Conservation (phyloP, 495 filamentous ascomycete species). For the Penicillium flavigenum region DNA sequence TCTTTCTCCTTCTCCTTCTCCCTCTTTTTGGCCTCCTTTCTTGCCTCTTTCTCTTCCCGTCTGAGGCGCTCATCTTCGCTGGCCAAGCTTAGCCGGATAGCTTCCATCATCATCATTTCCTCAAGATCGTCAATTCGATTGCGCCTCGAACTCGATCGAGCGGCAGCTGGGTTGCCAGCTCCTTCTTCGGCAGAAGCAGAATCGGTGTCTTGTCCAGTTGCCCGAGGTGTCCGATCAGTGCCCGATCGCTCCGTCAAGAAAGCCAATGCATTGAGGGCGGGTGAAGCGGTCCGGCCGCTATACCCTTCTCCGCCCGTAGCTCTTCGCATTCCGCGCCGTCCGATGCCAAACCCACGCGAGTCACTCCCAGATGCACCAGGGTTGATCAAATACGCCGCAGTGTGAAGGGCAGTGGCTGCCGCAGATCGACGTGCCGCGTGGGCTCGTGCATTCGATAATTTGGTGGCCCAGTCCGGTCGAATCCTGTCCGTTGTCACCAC, state of each 20-base stretch:
- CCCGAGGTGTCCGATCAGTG: conserved; percentile 28
- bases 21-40: conserved; percentile 76
- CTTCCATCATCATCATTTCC: conserved; percentile 98
- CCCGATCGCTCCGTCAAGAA: conserved; percentile 48
- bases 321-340: conserved; percentile 47
- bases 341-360: conserved; percentile 46
- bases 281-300: conserved; percentile 40
- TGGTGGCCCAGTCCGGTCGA: conserved; percentile 91
- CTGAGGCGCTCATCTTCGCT: conserved; percentile 86
- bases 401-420: conserved; percentile 91
- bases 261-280: conserved; percentile 52
- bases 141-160: conserved; percentile 59
- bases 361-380: conserved; percentile 52
- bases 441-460: conserved; percentile 78
- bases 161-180: conserved; percentile 44
- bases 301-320: conserved; percentile 37
- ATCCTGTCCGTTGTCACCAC: conserved; percentile 92
- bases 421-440: conserved; percentile 85
- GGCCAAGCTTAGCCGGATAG: conserved; percentile 81
- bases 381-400: conserved; percentile 90
- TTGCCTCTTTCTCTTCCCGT: conserved; percentile 75
- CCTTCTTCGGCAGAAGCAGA: conserved; percentile 44
- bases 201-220: conserved; percentile 34
- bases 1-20: conserved; percentile 84
- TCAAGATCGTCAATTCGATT: conserved; percentile 82